phyloP scores from a whole-genome alignment of 2,329 filamentous ascomycete genomes.

The Gremmenia infestans region DNA sequence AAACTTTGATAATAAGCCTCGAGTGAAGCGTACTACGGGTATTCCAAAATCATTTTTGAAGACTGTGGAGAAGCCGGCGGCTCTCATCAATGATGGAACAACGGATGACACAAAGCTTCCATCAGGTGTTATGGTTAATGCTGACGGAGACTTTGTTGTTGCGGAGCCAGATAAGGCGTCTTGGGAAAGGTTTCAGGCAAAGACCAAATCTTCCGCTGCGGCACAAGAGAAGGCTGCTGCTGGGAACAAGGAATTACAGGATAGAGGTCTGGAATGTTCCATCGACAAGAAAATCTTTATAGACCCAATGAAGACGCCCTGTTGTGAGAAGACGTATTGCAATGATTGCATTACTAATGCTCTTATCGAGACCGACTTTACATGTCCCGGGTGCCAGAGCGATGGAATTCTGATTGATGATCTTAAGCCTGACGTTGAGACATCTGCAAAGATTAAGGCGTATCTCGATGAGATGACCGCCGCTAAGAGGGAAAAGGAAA shows the following conservation, averaged over 20 bases:
- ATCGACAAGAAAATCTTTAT: constrained; percentile 98
- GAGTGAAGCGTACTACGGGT: constrained; percentile 93
- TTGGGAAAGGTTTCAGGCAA: constrained; percentile 96
- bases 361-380: constrained; percentile 95
- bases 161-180: constrained; percentile 91
- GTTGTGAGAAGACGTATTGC: constrained; percentile 97
- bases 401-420: constrained; percentile 93
- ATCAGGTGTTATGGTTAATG: constrained; percentile 93
- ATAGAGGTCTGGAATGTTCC: constrained; percentile 84
- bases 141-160: constrained; percentile 95
- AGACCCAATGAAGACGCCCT: constrained; percentile 98
- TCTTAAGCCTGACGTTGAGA: constrained; percentile 76
- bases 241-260: constrained; percentile 81
- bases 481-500: constrained; percentile 33
- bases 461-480: constrained; percentile 58
- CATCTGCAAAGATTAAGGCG: constrained; percentile 69
- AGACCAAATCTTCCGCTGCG: constrained; percentile 79
- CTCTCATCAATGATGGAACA: constrained; percentile 66
- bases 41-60: constrained; percentile 95
- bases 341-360: constrained; percentile 99
- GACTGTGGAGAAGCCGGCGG: constrained; percentile 85
- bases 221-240: constrained; percentile 72
- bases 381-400: constrained; percentile 86
- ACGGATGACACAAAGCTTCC: constrained; percentile 77
- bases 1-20: constrained; percentile 86